Evolutionary conservation across 2,329 filamentous ascomycete genomes (phyloP), one percentile per base, ranked within the genome.

Genomic region (Trichocomaceae sp.): DNA sequence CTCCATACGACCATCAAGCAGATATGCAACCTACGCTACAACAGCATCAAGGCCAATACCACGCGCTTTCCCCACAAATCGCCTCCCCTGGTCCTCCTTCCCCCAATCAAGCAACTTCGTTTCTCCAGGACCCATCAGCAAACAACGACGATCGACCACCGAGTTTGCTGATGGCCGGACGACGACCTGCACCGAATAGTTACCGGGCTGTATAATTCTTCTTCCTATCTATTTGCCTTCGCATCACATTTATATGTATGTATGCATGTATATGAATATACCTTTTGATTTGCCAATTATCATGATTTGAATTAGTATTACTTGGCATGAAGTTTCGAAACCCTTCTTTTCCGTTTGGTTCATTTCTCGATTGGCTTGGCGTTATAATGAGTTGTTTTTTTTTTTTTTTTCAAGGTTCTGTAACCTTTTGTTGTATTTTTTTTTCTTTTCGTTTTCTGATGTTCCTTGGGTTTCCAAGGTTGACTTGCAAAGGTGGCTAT

Each of bases 121-220:
- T 53, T n/a, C 35, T 47, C n/a, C 47, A 50, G 31, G 44, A 49
- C 22, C 48, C 47, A 8, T 35, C 31, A 8, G 31, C 31, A 8
- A 35, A 35, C 31, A 15, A 15, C 31, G 49, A 64, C 29, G 64
- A 66, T 56, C 64, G 70, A 58, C 69, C 71, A 35, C 72, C 72
- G 9, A 74, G 68, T 66, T 60, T 74, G 33, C 58, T 74, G 53
- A 68, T 72, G 57, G 70, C 67, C 54, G 72, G 72, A 15, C 66
- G 69, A 51, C 69, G 69, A 54, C 68, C 72, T 10, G 64, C 62
- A 7, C 59, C 63, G 37, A 69, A 71, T 45, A 68, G 66, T 23
- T 70, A 61, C 48, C 63, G 67, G 52, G 63, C 71, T 59, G 64
- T 74, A 47, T 71, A 60, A 57, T 39, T 12, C n/a, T n/a, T 39